These are phyloP conservation scores for Chalciporus sphaerocephalus DNA, from an alignment of 768 basidiomycete species.

Conservation along the genomic window DNA sequence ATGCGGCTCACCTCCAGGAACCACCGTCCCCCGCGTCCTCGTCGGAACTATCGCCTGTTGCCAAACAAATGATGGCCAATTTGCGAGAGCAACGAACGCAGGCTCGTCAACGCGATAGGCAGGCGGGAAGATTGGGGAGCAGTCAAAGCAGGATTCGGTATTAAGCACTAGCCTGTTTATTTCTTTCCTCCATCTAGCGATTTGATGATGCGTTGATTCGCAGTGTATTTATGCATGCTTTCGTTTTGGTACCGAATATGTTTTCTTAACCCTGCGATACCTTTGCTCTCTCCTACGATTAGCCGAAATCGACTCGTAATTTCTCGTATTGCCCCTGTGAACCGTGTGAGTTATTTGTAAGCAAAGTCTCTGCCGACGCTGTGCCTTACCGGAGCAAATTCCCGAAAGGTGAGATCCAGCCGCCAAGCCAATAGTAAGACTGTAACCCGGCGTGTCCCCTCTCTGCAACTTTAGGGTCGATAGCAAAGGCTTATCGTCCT, in stretches of 20 bases:
- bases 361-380: too few species aligned
- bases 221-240: conserved; percentile 12
- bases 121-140: conserved; percentile 29
- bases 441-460: too few species aligned
- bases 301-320: neutral
- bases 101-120: conserved; percentile 32
- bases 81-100: conserved; percentile 42
- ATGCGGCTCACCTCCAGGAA: conserved; percentile 25
- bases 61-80: conserved; percentile 63
- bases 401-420: neutral
- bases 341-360: too few species aligned
- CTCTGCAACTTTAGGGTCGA: neutral
- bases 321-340: too few species aligned
- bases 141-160: conserved; percentile 29
- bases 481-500: neutral
- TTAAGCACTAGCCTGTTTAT: conserved; percentile 10
- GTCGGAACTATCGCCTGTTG: conserved; percentile 68
- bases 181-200: conserved; percentile 1
- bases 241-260: conserved; percentile 10
- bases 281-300: neutral
- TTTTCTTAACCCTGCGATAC: conserved; percentile 4
- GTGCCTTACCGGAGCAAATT: conserved; percentile 1
- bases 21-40: conserved; percentile 64
- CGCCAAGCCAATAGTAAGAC: neutral
- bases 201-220: conserved; percentile 13